Conservation (phyloP, 1,284 basidiomycete species). For the Melampsora americana region DNA sequence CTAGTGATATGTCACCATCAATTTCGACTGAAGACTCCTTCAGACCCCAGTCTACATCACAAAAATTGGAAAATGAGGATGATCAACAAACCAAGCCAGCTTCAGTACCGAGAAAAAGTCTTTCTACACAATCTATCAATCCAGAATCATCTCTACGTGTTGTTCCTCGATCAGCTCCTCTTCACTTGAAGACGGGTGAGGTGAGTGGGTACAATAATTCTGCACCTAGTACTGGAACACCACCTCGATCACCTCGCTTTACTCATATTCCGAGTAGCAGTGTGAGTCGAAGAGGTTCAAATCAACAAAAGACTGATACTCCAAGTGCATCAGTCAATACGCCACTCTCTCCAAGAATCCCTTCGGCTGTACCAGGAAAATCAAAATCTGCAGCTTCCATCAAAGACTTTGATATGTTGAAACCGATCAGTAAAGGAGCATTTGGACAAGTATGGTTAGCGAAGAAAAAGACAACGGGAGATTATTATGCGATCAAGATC, state of each 20-base stretch:
- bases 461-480: slow-evolving; percentile 95
- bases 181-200: slow-evolving; percentile 19
- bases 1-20: not conserved
- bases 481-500: slow-evolving; percentile 99
- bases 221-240: slow-evolving; percentile 24
- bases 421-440: slow-evolving; percentile 98
- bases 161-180: slow-evolving; percentile 1
- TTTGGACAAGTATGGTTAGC: slow-evolving; percentile 98
- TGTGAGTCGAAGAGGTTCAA: slow-evolving; percentile 8
- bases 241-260: slow-evolving; percentile 32
- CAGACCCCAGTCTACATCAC: not conserved
- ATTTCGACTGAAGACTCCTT: not conserved
- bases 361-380: slow-evolving; percentile 71
- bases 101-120: too few relatives aligned
- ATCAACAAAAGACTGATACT: slow-evolving; percentile 3
- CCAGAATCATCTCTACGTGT: slow-evolving; percentile 2
- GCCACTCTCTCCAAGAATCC: slow-evolving; percentile 76
- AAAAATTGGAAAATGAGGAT: not conserved
- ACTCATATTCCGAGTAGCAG: not conserved
- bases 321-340: slow-evolving; percentile 58
- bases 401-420: slow-evolving; percentile 98
- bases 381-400: slow-evolving; percentile 84
- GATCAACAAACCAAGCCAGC: too few relatives aligned
- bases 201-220: slow-evolving; percentile 16
- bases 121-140: not conserved